Base-by-base conservation (phyloP, 2,329 filamentous ascomycete genomes). In the Lachnellula suecica region DNA sequence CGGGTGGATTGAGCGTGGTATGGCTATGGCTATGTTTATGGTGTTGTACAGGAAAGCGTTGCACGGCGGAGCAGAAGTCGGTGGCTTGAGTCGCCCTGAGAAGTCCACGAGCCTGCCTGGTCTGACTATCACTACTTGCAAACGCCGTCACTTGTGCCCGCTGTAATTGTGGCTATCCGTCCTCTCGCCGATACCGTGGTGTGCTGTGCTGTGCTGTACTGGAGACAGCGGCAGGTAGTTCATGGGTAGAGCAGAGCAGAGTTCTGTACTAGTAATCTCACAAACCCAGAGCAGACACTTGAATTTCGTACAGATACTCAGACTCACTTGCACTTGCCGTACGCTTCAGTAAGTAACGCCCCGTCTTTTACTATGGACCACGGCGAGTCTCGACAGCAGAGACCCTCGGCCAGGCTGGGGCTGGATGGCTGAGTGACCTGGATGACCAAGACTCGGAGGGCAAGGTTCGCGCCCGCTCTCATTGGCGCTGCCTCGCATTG, bases 391-490 rank as follows among this genome's bases (percentile, higher is more conserved):
- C 40, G 25, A 41, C 42, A 20, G 25, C 37, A 37, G 38, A 47
- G 29, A 37, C 37, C 20, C 38, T 31, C 38, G 31, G 34, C 37
- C 22, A 31, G 23, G 19, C 8, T 29, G 19, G 19, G 34, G 29
- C 38, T 27, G 23, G 44, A 10, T 49, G 49, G 47, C 51, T 53
- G 53, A 53, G 51, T 51, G 48, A 47, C 49, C 49, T 57, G 49
- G 52, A 53, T 58, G 57, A 60, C 58, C 58, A 58, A 56, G 51
- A 54, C 44, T 49, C 49, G 48, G 49, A 52, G 47, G 22, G 54
- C 43, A 51, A 37, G 42, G 44, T 46, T 53, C 53, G 51, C 49
- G 49, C 51, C 40, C 9, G 11, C 40, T 42, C 17, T 49, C 13
- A 61, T 59, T 59, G 59, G 57, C 27, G 35, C 51, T 41, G 44